A percentile compares a stretch with the other conserved stretches of the same genome.
Conservation (phyloP, 495 filamentous ascomycete species). For the Hyphodiscus hymeniophilus region DNA sequence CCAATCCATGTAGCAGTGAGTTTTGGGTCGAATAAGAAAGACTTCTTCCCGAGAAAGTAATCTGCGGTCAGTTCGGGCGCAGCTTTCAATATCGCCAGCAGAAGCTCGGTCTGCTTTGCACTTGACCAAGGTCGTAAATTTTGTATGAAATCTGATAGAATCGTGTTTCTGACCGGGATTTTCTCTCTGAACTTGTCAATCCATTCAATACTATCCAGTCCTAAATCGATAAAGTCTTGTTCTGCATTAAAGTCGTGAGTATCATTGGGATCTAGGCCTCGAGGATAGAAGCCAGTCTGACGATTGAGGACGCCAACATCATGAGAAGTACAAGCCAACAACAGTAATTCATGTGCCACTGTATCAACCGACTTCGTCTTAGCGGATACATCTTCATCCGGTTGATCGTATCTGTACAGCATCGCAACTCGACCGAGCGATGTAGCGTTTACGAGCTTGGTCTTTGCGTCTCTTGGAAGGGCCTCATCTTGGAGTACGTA, state of each 20-base stretch:
- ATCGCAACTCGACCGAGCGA: conserved; percentile 63
- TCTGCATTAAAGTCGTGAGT: conserved; percentile 28
- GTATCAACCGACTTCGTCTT: conserved; percentile 39
- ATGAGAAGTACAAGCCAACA: conserved; percentile 62
- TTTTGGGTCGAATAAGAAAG: conserved; percentile 86
- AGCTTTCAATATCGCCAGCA: conserved; percentile 68
- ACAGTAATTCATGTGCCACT: conserved; percentile 60
- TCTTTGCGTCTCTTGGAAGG: conserved; percentile 62
- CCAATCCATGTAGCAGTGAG: conserved; percentile 89
- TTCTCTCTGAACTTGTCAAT: conserved; percentile 55
- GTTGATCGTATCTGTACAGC: conserved; percentile 55
- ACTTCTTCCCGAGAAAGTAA: conserved; percentile 72
- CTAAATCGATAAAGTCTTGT: conserved; percentile 52
- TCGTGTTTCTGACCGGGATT: conserved; percentile 66
- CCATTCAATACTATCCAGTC: conserved; percentile 59
- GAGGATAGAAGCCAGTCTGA: conserved; percentile 65
- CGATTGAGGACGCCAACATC: conserved; percentile 60
- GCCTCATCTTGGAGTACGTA: conserved; percentile 61
- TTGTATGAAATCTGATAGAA: conserved; percentile 65
- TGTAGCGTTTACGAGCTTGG: conserved; percentile 58
- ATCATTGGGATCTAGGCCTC: conserved; percentile 51
- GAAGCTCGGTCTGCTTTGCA: conserved; percentile 69
- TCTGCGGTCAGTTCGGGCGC: conserved; percentile 78
- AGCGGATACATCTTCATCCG: conserved; percentile 12
- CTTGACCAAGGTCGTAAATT: conserved; percentile 78